A percentile compares a stretch with the other conserved stretches of the same genome.
Evolutionary conservation across 495 filamentous ascomycete species (phyloP).

Genomic region (Talaromyces liani): DNA sequence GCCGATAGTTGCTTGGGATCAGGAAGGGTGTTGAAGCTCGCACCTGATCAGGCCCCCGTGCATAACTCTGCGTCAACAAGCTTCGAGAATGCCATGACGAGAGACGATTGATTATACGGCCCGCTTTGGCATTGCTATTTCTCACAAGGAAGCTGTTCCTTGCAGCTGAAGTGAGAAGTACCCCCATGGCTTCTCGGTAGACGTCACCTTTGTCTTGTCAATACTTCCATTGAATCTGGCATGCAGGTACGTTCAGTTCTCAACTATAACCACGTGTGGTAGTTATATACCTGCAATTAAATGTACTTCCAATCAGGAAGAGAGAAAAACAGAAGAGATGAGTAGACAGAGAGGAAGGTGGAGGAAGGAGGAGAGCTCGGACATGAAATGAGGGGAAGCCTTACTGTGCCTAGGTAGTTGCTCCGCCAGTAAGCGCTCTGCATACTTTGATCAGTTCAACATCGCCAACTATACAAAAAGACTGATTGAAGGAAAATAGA

Average conservation of each 20-base stretch:
- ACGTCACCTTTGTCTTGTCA: not conserved
- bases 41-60: slow-evolving; percentile 38
- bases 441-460: not conserved
- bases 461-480: not conserved
- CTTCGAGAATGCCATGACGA: slow-evolving; percentile 14
- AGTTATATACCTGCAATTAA: not conserved
- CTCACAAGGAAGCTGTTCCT: not conserved
- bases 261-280: not conserved
- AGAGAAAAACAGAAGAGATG: not conserved
- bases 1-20: not conserved
- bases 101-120: not conserved
- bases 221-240: not conserved
- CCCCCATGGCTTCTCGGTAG: not conserved
- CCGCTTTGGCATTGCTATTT: not conserved
- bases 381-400: not conserved
- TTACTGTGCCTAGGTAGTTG: too few relatives aligned
- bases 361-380: not conserved
- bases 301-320: not conserved
- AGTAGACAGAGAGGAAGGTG: not conserved
- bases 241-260: not conserved
- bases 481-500: not conserved
- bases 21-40: not conserved
- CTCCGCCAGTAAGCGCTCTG: not conserved
- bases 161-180: not conserved
- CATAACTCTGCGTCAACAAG: slow-evolving; percentile 40